phyloP scores from a whole-genome alignment of 75 land plant genomes.

The Larix kaempferi region DNA sequence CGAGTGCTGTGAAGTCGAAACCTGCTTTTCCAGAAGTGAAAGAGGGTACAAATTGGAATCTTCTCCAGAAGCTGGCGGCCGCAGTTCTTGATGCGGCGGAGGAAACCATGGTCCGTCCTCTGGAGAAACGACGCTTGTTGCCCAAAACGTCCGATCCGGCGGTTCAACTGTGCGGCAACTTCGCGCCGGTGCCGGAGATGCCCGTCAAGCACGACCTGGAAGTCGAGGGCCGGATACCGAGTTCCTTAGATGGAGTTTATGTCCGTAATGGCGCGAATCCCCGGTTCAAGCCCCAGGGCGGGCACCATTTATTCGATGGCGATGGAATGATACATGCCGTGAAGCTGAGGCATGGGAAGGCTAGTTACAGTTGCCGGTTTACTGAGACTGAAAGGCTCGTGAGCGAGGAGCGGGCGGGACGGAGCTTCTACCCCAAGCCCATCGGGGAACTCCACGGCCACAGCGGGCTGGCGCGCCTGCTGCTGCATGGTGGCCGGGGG shows the following conservation, averaged over 20 bases:
- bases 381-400: slow-evolving; percentile 50
- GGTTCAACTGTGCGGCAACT: slow-evolving; percentile 71
- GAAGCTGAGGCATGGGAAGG: slow-evolving; percentile 13
- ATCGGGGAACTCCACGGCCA: slow-evolving; percentile 88
- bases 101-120: not conserved
- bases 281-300: slow-evolving; percentile 36
- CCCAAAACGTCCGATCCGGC: slow-evolving; percentile 54
- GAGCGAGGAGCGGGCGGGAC: slow-evolving; percentile 47
- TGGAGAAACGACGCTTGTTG: slow-evolving; percentile 29
- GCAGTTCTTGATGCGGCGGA: slow-evolving; percentile 37
- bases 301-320: slow-evolving; percentile 81
- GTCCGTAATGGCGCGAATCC: slow-evolving; percentile 83
- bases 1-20: too few species aligned
- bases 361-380: slow-evolving; percentile 64
- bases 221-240: slow-evolving; percentile 55
- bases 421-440: slow-evolving; percentile 69
- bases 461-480: slow-evolving; percentile 54
- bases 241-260: slow-evolving; percentile 46
- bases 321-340: slow-evolving; percentile 87
- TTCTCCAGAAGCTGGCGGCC: slow-evolving; percentile 38
- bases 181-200: slow-evolving; percentile 69
- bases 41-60: slow-evolving; percentile 27
- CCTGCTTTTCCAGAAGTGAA: too few species aligned
- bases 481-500: slow-evolving; percentile 41
- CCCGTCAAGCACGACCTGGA: slow-evolving; percentile 33